Evolutionary conservation across 2,329 filamentous ascomycete species (phyloP), one percentile per base, ranked within the genome.

Genomic region (Cladosporium sp.): DNA sequence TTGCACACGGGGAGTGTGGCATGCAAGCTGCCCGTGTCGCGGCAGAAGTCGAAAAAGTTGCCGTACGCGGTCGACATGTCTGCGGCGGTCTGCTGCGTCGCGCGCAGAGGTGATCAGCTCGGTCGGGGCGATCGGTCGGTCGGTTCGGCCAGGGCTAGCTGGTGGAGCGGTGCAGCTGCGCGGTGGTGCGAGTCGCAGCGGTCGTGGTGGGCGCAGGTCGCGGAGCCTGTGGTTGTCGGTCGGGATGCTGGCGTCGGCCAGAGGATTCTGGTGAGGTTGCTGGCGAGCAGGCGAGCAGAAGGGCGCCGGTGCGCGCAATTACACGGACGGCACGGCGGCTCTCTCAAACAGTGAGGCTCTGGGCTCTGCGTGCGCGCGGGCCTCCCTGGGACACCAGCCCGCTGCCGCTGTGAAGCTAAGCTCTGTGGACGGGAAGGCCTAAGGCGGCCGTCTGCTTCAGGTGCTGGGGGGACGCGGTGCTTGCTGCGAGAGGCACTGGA

Each of bases 41-140:
- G 70, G 69, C 75, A 78, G 58, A 77, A 76, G 63, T 77, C 67
- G 56, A 65, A 57, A 59, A 67, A 70, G 44, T 64, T 65, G 43
- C 66, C 67, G 57, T 70, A 70, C 40, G 57, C 61, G 28, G 64
- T 64, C 22, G 52, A 49, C 52, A 54, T 54, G 28, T 16, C 34
- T 9, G 43, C 51, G 31, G 50, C 38, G 19, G 16, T 35, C 13
- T 38, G 50, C 16, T 34, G 45, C 31, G 49, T 33, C 42, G 18
- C 44, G 50, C 50, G 50, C 50, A 34, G 48, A 32, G 14, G 16
- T 43, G 48, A 16, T 50, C 48, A 42, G 16, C 40, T 38, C 40
- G 48, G 28, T 37, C 16, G 44, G 13, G 46, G 43, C 16, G 31
- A 18, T 43, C 18, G 40, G 40, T 38, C 7, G 35, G n/a, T 38